These are phyloP conservation scores for Fraxinus sp. DNA, from an alignment of 305 asterid species.

Conservation along the genomic window DNA sequence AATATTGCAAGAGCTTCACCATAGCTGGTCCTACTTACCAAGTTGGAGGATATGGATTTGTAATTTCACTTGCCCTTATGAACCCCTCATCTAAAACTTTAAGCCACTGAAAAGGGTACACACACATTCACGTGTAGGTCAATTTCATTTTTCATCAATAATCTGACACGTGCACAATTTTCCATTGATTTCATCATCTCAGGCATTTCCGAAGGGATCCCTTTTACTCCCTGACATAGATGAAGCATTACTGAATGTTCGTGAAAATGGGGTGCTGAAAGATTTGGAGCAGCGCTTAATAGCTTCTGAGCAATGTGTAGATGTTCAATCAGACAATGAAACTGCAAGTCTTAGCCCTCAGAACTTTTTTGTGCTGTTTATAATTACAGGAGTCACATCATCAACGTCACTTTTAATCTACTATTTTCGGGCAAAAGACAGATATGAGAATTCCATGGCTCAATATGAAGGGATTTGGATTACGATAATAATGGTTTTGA, in stretches of 20 bases:
- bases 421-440: conserved; percentile 10
- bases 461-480: conserved; percentile 11
- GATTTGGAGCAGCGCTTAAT: conserved; percentile 29
- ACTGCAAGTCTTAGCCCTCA: conserved; percentile 30
- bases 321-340: conserved; percentile 21
- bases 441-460: background rate
- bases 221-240: conserved; percentile 33
- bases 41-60: conserved; percentile 50
- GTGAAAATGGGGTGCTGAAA: conserved; percentile 29
- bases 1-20: conserved; percentile 40
- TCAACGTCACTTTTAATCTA: conserved; percentile 31
- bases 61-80: conserved; percentile 6
- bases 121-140: background rate
- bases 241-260: conserved; percentile 32
- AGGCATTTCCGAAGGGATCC: conserved; percentile 47
- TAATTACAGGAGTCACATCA: conserved; percentile 35
- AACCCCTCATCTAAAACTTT: background rate
- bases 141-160: background rate
- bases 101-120: background rate
- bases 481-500: background rate
- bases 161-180: background rate
- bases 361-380: conserved; percentile 34
- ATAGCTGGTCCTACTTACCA: conserved; percentile 38
- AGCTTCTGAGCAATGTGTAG: conserved; percentile 36
- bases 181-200: background rate